These are phyloP conservation scores for Closterium sp. DNA, from an alignment of 139 green algal species.

Conservation along the genomic window DNA sequence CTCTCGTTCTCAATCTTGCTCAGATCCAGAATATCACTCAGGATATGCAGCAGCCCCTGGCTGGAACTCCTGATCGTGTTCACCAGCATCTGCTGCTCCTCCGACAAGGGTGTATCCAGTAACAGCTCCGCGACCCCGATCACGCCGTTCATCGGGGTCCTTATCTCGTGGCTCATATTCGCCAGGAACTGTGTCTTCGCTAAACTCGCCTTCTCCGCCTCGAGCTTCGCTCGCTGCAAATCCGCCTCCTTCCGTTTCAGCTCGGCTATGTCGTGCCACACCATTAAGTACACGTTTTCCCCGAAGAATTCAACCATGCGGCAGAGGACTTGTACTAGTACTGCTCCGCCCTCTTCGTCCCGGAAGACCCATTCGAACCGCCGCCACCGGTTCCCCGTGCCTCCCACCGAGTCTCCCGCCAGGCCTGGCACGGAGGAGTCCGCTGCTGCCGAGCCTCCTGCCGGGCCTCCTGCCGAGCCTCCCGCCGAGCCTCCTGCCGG, in stretches of 20 bases:
- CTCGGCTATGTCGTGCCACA: slow-evolving; percentile 9
- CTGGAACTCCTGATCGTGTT: slow-evolving; percentile 22
- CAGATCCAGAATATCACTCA: slow-evolving; percentile 37
- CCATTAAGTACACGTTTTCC: neutral
- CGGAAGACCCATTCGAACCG: neutral
- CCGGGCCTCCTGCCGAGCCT: neutral
- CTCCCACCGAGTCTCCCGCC: neutral
- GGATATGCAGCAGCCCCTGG: slow-evolving; percentile 23
- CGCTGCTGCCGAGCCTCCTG: neutral
- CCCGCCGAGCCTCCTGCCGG: neutral
- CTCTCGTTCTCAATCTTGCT: slow-evolving; percentile 38
- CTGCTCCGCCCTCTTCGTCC: neutral
- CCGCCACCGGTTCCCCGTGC: neutral
- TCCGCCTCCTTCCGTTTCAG: neutral
- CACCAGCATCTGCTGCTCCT: slow-evolving; percentile 57
- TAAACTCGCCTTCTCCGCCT: neutral
- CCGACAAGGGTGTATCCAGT: slow-evolving; percentile 54
- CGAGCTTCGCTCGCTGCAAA: neutral
- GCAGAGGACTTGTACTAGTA: neutral
- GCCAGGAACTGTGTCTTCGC: slow-evolving; percentile 5
- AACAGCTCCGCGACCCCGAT: slow-evolving; percentile 65
- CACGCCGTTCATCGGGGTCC: slow-evolving; percentile 37
- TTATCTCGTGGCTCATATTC: slow-evolving; percentile 3
- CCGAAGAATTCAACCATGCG: neutral
- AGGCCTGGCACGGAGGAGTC: neutral